phyloP scores from a whole-genome alignment of 2,329 filamentous ascomycete genomes.

The Neospermospora avenae region DNA sequence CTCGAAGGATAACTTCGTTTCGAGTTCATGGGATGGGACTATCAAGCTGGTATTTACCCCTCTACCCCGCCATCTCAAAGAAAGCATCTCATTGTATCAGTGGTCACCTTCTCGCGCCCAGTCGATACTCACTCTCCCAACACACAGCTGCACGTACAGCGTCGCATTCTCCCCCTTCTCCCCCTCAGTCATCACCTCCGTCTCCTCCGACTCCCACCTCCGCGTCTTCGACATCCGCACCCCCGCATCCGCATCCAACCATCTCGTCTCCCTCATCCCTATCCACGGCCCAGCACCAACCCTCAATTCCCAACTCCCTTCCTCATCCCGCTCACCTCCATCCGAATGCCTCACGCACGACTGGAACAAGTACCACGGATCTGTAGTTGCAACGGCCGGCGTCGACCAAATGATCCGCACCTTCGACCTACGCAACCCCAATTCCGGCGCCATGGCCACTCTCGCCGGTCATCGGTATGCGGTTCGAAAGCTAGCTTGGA shows the following conservation, averaged over 20 bases:
- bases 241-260: constrained; percentile 81
- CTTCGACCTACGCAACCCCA: constrained; percentile 81
- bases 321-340: constrained; percentile 36
- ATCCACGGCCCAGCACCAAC: constrained; percentile 62
- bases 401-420: constrained; percentile 85
- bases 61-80: constrained; percentile 10
- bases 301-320: constrained; percentile 27
- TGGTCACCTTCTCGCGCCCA: constrained; percentile 79
- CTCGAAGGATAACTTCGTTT: constrained; percentile 85
- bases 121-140: constrained; percentile 81
- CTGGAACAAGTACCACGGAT: constrained; percentile 96
- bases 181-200: constrained; percentile 79
- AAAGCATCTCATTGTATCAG: constrained; percentile 37
- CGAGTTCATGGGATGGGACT: constrained; percentile 93
- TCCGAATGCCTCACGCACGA: constrained; percentile 87
- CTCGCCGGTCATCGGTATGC: constrained; percentile 90
- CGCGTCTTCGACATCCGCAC: constrained; percentile 90
- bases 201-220: constrained; percentile 84
- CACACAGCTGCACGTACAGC: constrained; percentile 91
- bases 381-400: constrained; percentile 80
- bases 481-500: constrained; percentile 82
- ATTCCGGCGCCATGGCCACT: constrained; percentile 67
- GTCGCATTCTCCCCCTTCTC: constrained; percentile 88
- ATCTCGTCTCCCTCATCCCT: constrained; percentile 77
- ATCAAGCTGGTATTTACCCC: constrained; percentile 67